phyloP scores from a whole-genome alignment of 208 protist species.

The Leptomonas seymouri region DNA sequence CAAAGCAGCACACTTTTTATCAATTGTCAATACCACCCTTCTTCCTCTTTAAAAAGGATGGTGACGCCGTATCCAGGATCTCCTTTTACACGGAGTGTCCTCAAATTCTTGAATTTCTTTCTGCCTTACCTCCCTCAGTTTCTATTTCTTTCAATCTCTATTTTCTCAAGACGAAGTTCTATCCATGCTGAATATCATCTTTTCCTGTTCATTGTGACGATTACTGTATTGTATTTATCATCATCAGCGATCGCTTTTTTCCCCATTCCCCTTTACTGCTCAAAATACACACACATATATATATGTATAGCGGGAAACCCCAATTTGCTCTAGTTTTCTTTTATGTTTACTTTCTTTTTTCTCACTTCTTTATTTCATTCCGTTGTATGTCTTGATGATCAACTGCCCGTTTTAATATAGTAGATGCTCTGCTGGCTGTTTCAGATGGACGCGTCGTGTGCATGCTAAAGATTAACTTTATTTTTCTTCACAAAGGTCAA shows the following conservation, averaged over 20 bases:
- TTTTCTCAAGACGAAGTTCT: not conserved
- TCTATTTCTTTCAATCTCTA: conserved; percentile 17
- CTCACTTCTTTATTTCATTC: conserved; percentile 3
- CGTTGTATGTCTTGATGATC: not conserved
- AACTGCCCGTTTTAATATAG: not conserved
- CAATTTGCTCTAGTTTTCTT: not conserved
- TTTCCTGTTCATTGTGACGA: conserved; percentile 13
- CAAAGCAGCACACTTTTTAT: too few species aligned
- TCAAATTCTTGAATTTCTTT: not conserved
- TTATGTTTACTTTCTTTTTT: conserved; percentile 13
- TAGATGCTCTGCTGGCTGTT: conserved; percentile 2
- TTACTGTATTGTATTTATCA: not conserved
- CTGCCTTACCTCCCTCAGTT: conserved; percentile 7
- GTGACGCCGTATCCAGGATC: not conserved
- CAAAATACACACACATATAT: too few species aligned
- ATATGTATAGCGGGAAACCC: too few species aligned
- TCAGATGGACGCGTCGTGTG: not conserved
- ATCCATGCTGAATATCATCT: conserved; percentile 2
- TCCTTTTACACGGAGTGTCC: not conserved
- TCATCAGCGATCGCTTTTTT: conserved; percentile 1
- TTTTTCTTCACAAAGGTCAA: not conserved
- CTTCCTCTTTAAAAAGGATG: not conserved
- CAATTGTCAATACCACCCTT: too few species aligned
- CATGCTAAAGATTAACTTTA: conserved; percentile 4
- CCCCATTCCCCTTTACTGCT: not conserved